Percentiles rank a stretch among this genome's conserved stretches.
Evolutionary conservation across 2,329 filamentous ascomycete genomes (phyloP).

Genomic region (Triangularia setosa): DNA sequence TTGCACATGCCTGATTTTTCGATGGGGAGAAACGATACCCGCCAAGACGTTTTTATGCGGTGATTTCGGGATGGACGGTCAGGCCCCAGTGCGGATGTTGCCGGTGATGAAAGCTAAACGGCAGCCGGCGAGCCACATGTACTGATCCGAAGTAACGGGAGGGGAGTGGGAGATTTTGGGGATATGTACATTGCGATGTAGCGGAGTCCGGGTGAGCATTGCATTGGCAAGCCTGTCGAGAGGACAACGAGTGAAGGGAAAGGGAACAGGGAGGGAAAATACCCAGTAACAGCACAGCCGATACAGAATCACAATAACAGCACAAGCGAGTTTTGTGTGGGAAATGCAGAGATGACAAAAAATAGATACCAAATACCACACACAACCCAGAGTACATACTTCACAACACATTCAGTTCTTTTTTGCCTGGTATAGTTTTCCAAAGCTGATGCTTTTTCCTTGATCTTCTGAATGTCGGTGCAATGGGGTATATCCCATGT

Average conservation of each 20-base stretch:
- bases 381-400: no score
- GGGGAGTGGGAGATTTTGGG: background rate
- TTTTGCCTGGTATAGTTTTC: no score
- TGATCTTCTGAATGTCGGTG: no score
- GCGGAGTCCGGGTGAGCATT: background rate
- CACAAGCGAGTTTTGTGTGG: no score
- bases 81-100: background rate
- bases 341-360: background rate
- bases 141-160: background rate
- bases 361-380: no score
- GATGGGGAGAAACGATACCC: background rate
- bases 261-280: background rate
- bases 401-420: no score
- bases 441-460: no score
- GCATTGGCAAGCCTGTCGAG: background rate
- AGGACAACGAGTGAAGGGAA: background rate
- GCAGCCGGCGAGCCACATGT: background rate
- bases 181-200: background rate
- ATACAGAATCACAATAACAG: background rate
- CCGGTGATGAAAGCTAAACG: background rate
- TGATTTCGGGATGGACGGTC: background rate
- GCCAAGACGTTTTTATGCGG: background rate
- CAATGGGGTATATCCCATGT: no score
- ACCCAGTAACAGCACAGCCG: background rate
- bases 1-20: background rate